Evolutionary conservation across 805 yeast genomes (phyloP).

Genomic region (Kuraishia piskuri): DNA sequence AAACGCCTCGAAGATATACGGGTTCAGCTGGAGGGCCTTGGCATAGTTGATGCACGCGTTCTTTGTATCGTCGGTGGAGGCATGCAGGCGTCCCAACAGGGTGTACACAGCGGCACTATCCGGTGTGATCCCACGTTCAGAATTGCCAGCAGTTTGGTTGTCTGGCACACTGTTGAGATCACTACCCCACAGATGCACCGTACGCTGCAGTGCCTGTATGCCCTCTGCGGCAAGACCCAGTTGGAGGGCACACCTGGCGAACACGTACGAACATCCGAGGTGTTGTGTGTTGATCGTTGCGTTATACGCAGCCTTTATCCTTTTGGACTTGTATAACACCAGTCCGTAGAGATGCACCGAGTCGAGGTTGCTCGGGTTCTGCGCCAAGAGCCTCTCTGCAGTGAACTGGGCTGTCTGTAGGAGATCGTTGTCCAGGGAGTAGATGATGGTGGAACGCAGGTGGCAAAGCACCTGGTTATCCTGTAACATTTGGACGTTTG

Average conservation of each 20-base stretch:
- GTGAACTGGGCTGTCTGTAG: constrained; percentile 76
- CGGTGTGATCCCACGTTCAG: constrained; percentile 38
- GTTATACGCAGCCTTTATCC: constrained; percentile 56
- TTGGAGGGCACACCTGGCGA: constrained; percentile 57
- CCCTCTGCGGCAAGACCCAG: constrained; percentile 56
- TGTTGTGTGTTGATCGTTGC: constrained; percentile 39
- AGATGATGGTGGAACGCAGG: constrained; percentile 40
- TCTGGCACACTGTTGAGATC: background rate
- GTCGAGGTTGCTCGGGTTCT: constrained; percentile 44
- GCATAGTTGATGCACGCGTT: constrained; percentile 63
- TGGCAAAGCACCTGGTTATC: background rate
- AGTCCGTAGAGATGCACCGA: constrained; percentile 64
- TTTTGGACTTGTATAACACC: constrained; percentile 48
- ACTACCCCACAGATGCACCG: constrained; percentile 27
- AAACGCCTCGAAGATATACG: constrained; percentile 81
- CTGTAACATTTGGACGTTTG: constrained; percentile 1
- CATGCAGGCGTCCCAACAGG: constrained; percentile 62
- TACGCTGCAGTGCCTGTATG: constrained; percentile 35
- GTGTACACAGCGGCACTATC: constrained; percentile 63
- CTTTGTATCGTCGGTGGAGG: constrained; percentile 47
- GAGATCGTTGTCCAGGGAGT: constrained; percentile 64
- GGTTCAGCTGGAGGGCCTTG: constrained; percentile 63
- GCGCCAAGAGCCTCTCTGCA: constrained; percentile 71
- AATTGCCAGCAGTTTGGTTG: constrained; percentile 11
- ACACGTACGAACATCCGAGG: constrained; percentile 69